Conservation (phyloP, 2,329 filamentous ascomycete species). For the Sporothrix sp. region DNA sequence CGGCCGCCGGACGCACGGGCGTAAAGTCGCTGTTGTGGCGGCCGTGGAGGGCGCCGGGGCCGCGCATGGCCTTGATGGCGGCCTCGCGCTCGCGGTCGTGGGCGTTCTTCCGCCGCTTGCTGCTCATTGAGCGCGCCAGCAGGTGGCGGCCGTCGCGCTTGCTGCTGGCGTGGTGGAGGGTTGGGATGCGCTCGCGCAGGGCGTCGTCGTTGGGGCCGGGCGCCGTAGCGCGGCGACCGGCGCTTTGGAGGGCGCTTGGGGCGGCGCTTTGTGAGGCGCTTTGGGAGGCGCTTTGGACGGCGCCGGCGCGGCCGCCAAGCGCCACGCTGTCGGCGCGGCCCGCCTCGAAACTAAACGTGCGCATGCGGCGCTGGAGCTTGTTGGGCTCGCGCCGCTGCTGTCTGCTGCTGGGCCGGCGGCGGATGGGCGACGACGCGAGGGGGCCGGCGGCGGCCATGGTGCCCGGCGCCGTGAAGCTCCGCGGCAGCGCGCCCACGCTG, state of each 20-base stretch:
- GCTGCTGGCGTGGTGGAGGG: slow-evolving; percentile 42
- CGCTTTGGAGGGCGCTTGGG: too few species aligned
- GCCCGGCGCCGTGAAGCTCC: slow-evolving; percentile 17
- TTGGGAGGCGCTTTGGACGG: slow-evolving; percentile 13
- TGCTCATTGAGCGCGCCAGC: slow-evolving; percentile 59
- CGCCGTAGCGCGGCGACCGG: too few species aligned
- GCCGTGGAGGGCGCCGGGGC: slow-evolving; percentile 29
- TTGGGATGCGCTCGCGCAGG: slow-evolving; percentile 35
- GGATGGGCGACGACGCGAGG: slow-evolving; percentile 14
- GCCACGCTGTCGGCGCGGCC: slow-evolving; percentile 46
- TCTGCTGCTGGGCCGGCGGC: slow-evolving; percentile 27
- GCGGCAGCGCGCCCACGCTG: slow-evolving; percentile 30
- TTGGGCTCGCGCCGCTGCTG: slow-evolving; percentile 37
- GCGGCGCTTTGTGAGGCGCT: slow-evolving; percentile 15
- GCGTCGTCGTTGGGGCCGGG: slow-evolving; percentile 17
- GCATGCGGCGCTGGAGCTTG: slow-evolving; percentile 38
- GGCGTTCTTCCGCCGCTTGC: slow-evolving; percentile 63
- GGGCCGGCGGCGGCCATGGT: slow-evolving; percentile 25
- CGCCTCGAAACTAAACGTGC: slow-evolving; percentile 54
- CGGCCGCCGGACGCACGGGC: slow-evolving; percentile 52
- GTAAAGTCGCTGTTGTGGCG: slow-evolving; percentile 38
- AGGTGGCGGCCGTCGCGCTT: slow-evolving; percentile 52
- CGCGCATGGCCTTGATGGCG: slow-evolving; percentile 78
- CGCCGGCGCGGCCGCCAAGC: slow-evolving; percentile 19
- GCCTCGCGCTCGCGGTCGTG: slow-evolving; percentile 71